phyloP scores from a whole-genome alignment of 169 alveolate species.

The Eimeria maxima region DNA sequence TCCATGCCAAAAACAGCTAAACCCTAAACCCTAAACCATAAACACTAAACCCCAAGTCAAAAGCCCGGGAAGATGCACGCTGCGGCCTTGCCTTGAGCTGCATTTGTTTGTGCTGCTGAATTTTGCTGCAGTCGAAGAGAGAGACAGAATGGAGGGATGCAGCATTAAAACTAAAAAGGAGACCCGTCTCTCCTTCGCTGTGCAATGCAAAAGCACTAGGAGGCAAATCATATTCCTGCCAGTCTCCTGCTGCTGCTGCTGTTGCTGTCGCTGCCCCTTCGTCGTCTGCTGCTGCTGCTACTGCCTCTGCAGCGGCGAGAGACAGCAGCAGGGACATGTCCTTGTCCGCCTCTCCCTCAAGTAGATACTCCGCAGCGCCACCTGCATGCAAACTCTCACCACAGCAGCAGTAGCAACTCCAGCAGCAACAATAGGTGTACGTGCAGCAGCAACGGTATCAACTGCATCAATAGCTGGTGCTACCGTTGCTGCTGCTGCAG shows the following conservation, averaged over 20 bases:
- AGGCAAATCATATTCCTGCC: background rate
- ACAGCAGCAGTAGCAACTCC: background rate
- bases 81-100: background rate
- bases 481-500: no score
- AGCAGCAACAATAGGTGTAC: background rate
- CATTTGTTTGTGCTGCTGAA: background rate
- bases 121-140: background rate
- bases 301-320: background rate
- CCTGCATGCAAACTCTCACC: background rate
- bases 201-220: background rate
- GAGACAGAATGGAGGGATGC: background rate
- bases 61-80: background rate
- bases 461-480: no score
- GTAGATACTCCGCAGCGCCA: background rate
- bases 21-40: no score
- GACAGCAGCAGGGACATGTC: background rate
- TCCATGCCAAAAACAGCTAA: no score
- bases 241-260: background rate
- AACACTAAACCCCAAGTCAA: background rate
- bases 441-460: background rate
- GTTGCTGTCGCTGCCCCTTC: background rate
- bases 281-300: background rate
- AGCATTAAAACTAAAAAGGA: background rate
- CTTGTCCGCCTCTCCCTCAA: background rate
- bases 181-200: background rate